Conservation (phyloP, 2,329 filamentous ascomycete genomes). For the Macrophomina phaseolina region DNA sequence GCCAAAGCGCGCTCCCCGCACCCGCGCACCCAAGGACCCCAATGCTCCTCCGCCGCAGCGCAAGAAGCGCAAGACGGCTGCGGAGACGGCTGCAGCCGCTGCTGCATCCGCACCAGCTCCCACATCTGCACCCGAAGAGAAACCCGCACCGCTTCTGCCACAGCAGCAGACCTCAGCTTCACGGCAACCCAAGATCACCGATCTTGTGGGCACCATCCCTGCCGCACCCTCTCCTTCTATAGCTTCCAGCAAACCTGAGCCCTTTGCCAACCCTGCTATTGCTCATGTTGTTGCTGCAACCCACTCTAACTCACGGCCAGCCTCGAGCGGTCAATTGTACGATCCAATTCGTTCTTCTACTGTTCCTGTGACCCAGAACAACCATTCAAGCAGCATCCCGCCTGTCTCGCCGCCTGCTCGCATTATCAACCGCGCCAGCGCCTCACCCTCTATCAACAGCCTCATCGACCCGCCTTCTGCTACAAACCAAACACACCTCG, state of each 20-base stretch:
- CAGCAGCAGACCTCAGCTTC: slow-evolving; percentile 33
- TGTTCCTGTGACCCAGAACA: slow-evolving; percentile 45
- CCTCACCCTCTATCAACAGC: slow-evolving; percentile 89
- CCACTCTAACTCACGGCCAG: slow-evolving; percentile 55
- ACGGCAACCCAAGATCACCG: slow-evolving; percentile 49
- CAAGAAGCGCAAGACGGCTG: slow-evolving; percentile 51
- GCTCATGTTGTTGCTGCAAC: slow-evolving; percentile 51
- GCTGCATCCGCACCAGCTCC: slow-evolving; percentile 27
- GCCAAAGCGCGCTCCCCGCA: slow-evolving; percentile 52
- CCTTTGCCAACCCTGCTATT: slow-evolving; percentile 44
- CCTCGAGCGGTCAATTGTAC: slow-evolving; percentile 81
- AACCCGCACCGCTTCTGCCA: slow-evolving; percentile 25
- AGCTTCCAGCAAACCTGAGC: slow-evolving; percentile 10
- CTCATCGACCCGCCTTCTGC: slow-evolving; percentile 74
- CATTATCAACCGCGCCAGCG: slow-evolving; percentile 73
- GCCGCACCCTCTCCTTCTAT: slow-evolving; percentile 15
- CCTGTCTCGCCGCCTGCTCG: slow-evolving; percentile 53
- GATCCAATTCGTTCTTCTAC: slow-evolving; percentile 80
- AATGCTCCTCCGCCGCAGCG: slow-evolving; percentile 50
- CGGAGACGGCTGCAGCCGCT: slow-evolving; percentile 18
- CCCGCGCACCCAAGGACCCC: slow-evolving; percentile 57
- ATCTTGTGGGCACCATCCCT: slow-evolving; percentile 41
- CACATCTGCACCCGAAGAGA: slow-evolving; percentile 10
- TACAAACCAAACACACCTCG: slow-evolving; percentile 41
- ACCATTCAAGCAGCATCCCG: slow-evolving; percentile 50